phyloP scores from a whole-genome alignment of 495 filamentous ascomycete species.

The Xylaria venustula region DNA sequence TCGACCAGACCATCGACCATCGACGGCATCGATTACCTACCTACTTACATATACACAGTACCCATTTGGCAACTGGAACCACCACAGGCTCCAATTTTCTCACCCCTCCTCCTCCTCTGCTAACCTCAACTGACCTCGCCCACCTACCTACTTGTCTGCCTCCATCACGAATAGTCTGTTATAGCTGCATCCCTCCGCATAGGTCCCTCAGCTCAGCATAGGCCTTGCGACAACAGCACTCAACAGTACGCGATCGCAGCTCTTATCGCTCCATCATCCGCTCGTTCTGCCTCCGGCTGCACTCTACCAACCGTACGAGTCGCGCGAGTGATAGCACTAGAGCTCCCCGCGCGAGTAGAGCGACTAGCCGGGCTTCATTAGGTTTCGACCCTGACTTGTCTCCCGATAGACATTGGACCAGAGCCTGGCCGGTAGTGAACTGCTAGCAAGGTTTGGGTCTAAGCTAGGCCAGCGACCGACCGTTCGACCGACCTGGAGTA shows the following conservation, averaged over 20 bases:
- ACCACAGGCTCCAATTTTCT: conserved; percentile 16
- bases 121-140: not conserved
- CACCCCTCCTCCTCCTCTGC: conserved; percentile 11
- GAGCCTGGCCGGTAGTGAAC: not conserved
- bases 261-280: not conserved
- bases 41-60: not conserved
- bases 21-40: not conserved
- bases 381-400: not conserved
- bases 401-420: not conserved
- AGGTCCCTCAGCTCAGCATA: not conserved
- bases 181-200: not conserved
- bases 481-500: not conserved
- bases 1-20: not conserved
- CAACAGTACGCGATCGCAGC: not conserved
- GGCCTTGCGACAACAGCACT: not conserved
- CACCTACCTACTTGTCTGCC: not conserved
- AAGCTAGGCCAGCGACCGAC: no score
- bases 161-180: not conserved
- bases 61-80: not conserved
- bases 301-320: conserved; percentile 3
- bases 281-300: not conserved
- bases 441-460: not conserved
- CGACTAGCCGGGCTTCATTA: not conserved
- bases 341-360: conserved; percentile 3
- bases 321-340: conserved; percentile 1